A percentile compares a stretch with the other conserved stretches of the same genome.
phyloP scores from a whole-genome alignment of 1,284 basidiomycete species.

The Caloboletus inedulis region DNA sequence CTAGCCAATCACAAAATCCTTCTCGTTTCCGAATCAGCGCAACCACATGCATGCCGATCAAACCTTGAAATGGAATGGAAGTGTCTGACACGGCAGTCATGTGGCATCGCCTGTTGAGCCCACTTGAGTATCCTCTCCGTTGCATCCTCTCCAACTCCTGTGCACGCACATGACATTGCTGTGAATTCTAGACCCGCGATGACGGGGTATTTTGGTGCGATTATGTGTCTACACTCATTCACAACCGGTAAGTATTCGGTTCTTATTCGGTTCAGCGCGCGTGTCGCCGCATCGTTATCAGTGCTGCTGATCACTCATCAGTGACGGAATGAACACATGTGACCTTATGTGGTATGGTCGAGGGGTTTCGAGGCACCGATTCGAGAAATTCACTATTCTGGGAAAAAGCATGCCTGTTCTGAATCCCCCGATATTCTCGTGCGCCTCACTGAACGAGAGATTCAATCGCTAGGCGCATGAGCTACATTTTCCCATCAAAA shows the following conservation, averaged over 20 bases:
- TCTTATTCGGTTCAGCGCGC: slow-evolving; percentile 3
- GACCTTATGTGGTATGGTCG: slow-evolving; percentile 2
- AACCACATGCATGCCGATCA: slow-evolving; percentile 23
- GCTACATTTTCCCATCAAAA: neutral
- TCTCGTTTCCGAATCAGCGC: slow-evolving; percentile 22
- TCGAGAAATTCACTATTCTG: neutral
- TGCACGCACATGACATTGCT: too few species aligned
- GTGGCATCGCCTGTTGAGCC: slow-evolving; percentile 10
- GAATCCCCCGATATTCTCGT: neutral
- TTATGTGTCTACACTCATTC: neutral
- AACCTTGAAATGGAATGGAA: slow-evolving; percentile 32
- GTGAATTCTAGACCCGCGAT: neutral
- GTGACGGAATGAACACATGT: slow-evolving; percentile 8
- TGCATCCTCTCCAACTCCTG: neutral
- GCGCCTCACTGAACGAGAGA: neutral
- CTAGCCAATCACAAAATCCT: slow-evolving; percentile 17
- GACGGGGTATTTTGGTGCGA: neutral
- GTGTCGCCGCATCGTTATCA: slow-evolving; percentile 16
- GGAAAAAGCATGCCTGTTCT: neutral
- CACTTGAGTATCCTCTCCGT: neutral
- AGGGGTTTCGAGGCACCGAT: slow-evolving; percentile 2
- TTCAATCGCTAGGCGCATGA: too few species aligned
- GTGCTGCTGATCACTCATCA: slow-evolving; percentile 1
- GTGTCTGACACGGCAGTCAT: slow-evolving; percentile 17
- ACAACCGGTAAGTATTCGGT: neutral